Evolutionary conservation across 768 basidiomycete species (phyloP).

Genomic region (Termitomyces sp.): DNA sequence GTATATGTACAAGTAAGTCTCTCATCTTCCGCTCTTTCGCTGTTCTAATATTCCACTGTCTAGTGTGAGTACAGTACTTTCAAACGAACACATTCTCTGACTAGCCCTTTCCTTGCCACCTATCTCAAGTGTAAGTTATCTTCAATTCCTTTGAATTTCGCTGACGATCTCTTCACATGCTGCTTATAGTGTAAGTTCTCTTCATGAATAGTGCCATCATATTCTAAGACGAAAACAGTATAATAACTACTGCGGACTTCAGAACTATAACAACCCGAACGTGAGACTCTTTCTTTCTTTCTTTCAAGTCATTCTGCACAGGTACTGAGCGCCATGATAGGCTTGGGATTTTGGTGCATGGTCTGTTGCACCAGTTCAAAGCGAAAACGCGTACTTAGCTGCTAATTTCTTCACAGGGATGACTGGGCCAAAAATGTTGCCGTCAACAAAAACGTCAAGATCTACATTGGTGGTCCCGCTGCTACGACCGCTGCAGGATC

Average conservation of each 20-base stretch:
- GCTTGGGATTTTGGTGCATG: constrained; percentile 46
- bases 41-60: background rate
- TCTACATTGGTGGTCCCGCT: constrained; percentile 54
- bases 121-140: constrained; percentile 8
- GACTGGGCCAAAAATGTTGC: constrained; percentile 52
- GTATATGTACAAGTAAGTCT: constrained; percentile 61
- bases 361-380: constrained; percentile 18
- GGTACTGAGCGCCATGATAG: constrained; percentile 13
- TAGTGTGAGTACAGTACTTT: constrained; percentile 8
- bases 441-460: constrained; percentile 48
- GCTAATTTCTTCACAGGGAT: constrained; percentile 28
- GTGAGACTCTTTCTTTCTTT: constrained; percentile 18
- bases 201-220: background rate
- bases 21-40: background rate
- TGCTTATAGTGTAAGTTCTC: constrained; percentile 7
- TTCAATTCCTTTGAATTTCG: background rate
- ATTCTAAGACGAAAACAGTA: constrained; percentile 8
- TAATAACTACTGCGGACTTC: constrained; percentile 25
- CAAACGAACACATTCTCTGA: background rate
- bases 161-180: background rate
- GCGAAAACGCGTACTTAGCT: background rate
- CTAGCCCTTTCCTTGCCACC: background rate
- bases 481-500: constrained; percentile 44
- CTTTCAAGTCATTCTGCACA: background rate
- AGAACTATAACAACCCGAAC: constrained; percentile 35